Evolutionary conservation across 495 filamentous ascomycete genomes (phyloP).

Genomic region (Tuber melanosporum): DNA sequence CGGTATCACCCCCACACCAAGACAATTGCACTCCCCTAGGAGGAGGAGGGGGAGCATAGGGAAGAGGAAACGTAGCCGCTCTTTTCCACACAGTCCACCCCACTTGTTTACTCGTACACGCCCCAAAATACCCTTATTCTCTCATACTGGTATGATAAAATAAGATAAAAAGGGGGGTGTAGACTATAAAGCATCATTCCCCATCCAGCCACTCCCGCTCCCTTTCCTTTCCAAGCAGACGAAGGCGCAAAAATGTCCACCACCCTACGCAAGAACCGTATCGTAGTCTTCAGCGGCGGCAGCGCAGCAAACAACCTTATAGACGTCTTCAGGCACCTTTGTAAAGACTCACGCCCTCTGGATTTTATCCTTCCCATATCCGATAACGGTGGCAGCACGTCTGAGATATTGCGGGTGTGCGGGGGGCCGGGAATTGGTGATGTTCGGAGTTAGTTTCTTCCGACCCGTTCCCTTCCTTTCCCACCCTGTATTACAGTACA

Average conservation of each 20-base stretch:
- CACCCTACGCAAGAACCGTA: conserved; percentile 46
- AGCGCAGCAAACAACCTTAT: conserved; percentile 91
- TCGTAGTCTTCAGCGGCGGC: conserved; percentile 81
- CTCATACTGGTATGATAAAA: neutral
- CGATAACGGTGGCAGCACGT: conserved; percentile 89
- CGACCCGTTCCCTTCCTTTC: conserved; percentile 10
- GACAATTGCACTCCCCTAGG: neutral
- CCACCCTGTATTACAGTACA: neutral
- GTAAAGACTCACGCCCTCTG: conserved; percentile 59
- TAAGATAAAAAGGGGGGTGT: too few species aligned
- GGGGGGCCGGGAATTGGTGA: conserved; percentile 92
- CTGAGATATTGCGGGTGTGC: conserved; percentile 85
- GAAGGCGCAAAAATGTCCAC: neutral
- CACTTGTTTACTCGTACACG: neutral
- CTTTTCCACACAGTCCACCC: neutral
- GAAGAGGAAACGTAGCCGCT: neutral
- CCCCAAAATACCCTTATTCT: neutral
- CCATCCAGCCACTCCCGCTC: neutral
- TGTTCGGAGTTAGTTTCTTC: conserved; percentile 63
- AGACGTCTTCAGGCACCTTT: conserved; percentile 74
- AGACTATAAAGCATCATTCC: neutral
- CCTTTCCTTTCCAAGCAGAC: neutral
- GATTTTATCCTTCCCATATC: conserved; percentile 76
- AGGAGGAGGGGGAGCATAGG: neutral
- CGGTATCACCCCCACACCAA: neutral